Conservation (phyloP, 345 rosid genomes). For the Balakata baccata region DNA sequence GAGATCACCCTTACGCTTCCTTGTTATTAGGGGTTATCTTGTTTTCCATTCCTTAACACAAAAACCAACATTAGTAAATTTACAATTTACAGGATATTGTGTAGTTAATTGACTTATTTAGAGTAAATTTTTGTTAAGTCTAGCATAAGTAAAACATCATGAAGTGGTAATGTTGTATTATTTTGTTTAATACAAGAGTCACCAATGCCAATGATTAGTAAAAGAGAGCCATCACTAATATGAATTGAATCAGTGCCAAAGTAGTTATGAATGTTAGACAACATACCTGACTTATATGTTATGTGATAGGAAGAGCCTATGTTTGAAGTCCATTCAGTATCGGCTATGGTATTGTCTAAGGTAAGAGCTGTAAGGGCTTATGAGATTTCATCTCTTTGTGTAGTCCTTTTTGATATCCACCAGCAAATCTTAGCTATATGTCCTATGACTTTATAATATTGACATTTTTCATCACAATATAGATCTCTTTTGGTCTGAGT, state of each 20-base stretch:
- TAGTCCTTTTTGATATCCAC: not conserved
- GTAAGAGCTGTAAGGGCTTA: not conserved
- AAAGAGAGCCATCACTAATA: not conserved
- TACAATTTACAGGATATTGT: slow-evolving; percentile 14
- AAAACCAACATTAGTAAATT: slow-evolving; percentile 14
- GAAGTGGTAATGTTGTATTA: not conserved
- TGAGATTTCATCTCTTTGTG: not conserved
- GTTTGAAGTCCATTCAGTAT: not conserved
- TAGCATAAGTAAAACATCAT: not conserved
- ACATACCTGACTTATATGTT: not conserved
- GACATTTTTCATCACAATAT: not conserved
- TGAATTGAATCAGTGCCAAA: not conserved
- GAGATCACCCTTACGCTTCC: not conserved
- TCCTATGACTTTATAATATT: not conserved
- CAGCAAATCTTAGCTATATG: not conserved
- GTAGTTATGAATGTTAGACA: not conserved
- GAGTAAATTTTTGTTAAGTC: not conserved
- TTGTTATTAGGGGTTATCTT: not conserved
- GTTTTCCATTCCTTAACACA: slow-evolving; percentile 11
- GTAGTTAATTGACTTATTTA: slow-evolving; percentile 7
- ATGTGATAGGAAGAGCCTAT: not conserved
- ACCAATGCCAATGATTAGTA: not conserved
- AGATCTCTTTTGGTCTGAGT: not conserved
- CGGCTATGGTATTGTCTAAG: not conserved
- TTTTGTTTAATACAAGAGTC: not conserved